Conservation (phyloP, 2,329 filamentous ascomycete genomes). For the Arthroderma uncinatum region DNA sequence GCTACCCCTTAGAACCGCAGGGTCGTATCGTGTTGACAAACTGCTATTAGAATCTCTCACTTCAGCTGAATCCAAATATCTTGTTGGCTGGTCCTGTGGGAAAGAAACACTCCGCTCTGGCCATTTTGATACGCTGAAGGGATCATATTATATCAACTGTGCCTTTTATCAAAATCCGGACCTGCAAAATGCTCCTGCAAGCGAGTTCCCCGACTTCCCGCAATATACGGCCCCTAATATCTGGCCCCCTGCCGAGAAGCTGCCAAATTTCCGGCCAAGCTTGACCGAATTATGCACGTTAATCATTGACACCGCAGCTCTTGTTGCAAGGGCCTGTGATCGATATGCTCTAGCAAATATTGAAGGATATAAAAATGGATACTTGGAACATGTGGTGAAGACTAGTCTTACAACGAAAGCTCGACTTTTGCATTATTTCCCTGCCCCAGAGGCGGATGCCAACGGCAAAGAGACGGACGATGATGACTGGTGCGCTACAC, state of each 20-base stretch:
- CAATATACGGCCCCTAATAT: slow-evolving; percentile 86
- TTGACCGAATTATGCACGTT: slow-evolving; percentile 67
- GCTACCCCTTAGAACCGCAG: slow-evolving; percentile 23
- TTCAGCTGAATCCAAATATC: slow-evolving; percentile 43
- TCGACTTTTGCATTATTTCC: slow-evolving; percentile 85
- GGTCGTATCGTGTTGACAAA: slow-evolving; percentile 38
- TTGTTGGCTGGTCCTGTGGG: slow-evolving; percentile 54
- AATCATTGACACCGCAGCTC: slow-evolving; percentile 77
- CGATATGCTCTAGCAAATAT: slow-evolving; percentile 71
- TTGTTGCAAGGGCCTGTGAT: slow-evolving; percentile 87
- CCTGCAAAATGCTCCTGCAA: slow-evolving; percentile 29
- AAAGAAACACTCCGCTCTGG: slow-evolving; percentile 53
- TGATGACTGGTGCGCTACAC: slow-evolving; percentile 82
- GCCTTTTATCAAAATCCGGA: slow-evolving; percentile 39
- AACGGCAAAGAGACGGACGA: slow-evolving; percentile 55
- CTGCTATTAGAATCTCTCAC: slow-evolving; percentile 30
- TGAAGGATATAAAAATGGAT: slow-evolving; percentile 60
- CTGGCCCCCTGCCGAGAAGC: slow-evolving; percentile 59
- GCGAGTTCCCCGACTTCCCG: slow-evolving; percentile 48
- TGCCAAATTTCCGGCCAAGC: slow-evolving; percentile 64
- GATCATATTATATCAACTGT: slow-evolving; percentile 54
- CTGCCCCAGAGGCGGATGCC: slow-evolving; percentile 25
- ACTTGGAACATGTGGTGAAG: slow-evolving; percentile 76
- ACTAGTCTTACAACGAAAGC: slow-evolving; percentile 85
- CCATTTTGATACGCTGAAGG: slow-evolving; percentile 52